Evolutionary conservation across 495 filamentous ascomycete genomes (phyloP).

Genomic region (Lineolata rhizophorae): DNA sequence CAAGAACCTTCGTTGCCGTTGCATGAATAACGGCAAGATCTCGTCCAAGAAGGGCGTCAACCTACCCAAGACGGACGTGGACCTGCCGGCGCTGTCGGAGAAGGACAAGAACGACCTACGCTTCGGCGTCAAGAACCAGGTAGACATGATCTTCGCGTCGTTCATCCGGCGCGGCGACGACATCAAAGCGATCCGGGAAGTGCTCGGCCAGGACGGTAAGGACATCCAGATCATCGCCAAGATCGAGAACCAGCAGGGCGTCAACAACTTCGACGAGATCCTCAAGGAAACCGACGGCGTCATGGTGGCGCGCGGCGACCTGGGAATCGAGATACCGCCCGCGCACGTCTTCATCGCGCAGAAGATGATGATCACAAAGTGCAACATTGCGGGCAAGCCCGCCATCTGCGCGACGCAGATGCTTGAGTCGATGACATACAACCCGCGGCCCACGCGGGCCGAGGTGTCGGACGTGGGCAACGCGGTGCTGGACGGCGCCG

Average conservation of each 20-base stretch:
- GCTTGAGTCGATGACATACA: conserved; percentile 99
- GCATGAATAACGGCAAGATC: conserved; percentile 94
- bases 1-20: conserved; percentile 62
- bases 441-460: conserved; percentile 89
- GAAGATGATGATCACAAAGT: conserved; percentile 99
- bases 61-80: conserved; percentile 93
- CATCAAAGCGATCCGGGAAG: conserved; percentile 74
- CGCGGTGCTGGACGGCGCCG: conserved; percentile 88
- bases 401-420: conserved; percentile 86
- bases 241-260: conserved; percentile 97
- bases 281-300: conserved; percentile 92
- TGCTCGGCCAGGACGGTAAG: conserved; percentile 78
- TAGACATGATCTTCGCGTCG: conserved; percentile 97
- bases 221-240: conserved; percentile 99
- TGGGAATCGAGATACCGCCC: conserved; percentile 95
- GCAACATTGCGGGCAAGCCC: conserved; percentile 97
- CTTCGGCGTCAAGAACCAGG: conserved; percentile 93
- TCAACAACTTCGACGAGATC: conserved; percentile 98
- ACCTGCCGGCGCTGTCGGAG: conserved; percentile 93
- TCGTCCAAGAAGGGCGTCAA: conserved; percentile 98
- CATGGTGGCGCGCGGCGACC: conserved; percentile 97
- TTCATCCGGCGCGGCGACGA: conserved; percentile 89
- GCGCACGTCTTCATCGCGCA: conserved; percentile 97
- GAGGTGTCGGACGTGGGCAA: conserved; percentile 98
- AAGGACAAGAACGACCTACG: conserved; percentile 85